Base-by-base conservation (phyloP, 768 basidiomycete species). In the Chlorophyllum brunneum region DNA sequence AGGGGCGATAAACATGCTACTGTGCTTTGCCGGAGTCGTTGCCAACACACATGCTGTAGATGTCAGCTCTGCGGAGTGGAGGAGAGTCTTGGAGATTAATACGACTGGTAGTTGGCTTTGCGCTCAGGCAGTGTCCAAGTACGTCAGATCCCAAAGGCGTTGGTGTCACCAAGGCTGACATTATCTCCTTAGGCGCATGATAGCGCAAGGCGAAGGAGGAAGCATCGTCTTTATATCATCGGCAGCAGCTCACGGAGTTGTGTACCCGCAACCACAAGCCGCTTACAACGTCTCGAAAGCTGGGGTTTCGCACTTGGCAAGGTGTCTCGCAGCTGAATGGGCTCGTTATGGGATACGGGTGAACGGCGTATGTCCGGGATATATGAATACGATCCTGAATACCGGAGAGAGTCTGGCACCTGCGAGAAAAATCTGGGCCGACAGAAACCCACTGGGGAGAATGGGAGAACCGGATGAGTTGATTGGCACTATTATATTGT, bases 61-160 rank as follows among this genome's bases (percentile, higher is more conserved):
- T 15, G 46, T 71, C 41, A 39, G 37, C 15, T 36, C 64, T 0
- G 64, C 65, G 18, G 65, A 69, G 30, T 78, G 71, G 72, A 63
- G 59, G 51, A 60, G 64, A 23, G 65, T 72, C 5, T 47, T 75
- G 22, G 73, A 76, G 39, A 60, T 73, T 36, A 78, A 75, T 48
- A 67, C 68, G 15, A 78, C 70, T 4, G 77, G 75, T 16, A 72
- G 72, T 40, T 76, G 70, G 72, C 53, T 75, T 43, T 76, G 74
- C 49, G 73, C 74, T 7, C 69, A 74, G 51, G 65, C 72, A 0
- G 72, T 68, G 26, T 69, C 66, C 44, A 72, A 63, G 76, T 48
- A 29, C 33, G 39, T 36, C 11, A 13, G 22, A 7, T 20, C 18
- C 22, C 2, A 9, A 20, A 22, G 26, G 18, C n/a, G n/a, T 23